phyloP scores from a whole-genome alignment of 176 grass and related monocot species.

The Ensete glaucum region DNA sequence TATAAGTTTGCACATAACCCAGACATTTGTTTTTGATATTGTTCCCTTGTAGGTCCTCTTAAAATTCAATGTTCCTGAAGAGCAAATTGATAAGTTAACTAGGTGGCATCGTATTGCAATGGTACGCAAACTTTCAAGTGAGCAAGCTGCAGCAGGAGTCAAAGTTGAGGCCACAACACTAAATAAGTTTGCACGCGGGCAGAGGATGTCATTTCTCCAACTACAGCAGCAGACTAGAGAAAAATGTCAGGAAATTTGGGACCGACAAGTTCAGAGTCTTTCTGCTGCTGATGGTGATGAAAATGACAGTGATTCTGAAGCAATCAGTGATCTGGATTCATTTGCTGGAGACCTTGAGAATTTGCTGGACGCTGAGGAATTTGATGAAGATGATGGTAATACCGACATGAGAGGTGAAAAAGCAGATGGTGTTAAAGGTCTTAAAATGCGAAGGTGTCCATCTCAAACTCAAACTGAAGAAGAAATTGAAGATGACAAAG shows the following conservation, averaged over 20 bases:
- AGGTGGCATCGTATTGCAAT: conserved; percentile 97
- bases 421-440: conserved; percentile 49
- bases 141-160: conserved; percentile 81
- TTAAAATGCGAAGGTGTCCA: conserved; percentile 82
- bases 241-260: conserved; percentile 99
- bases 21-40: neutral
- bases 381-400: conserved; percentile 66
- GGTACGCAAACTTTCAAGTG: conserved; percentile 92
- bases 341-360: conserved; percentile 99
- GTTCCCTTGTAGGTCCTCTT: conserved; percentile 55
- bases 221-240: conserved; percentile 95
- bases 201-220: conserved; percentile 96
- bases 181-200: conserved; percentile 92
- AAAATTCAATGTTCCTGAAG: conserved; percentile 79
- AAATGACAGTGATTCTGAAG: conserved; percentile 72
- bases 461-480: conserved; percentile 50
- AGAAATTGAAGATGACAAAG: conserved; percentile 88
- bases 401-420: conserved; percentile 47
- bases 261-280: conserved; percentile 85
- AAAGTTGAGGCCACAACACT: conserved; percentile 77
- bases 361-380: conserved; percentile 83
- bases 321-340: conserved; percentile 82
- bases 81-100: conserved; percentile 95
- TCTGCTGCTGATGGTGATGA: conserved; percentile 71
- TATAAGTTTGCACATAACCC: neutral